These are phyloP conservation scores for Smittium mucronatum DNA, from an alignment of 371 early-diverging fungal genomes.

Conservation along the genomic window DNA sequence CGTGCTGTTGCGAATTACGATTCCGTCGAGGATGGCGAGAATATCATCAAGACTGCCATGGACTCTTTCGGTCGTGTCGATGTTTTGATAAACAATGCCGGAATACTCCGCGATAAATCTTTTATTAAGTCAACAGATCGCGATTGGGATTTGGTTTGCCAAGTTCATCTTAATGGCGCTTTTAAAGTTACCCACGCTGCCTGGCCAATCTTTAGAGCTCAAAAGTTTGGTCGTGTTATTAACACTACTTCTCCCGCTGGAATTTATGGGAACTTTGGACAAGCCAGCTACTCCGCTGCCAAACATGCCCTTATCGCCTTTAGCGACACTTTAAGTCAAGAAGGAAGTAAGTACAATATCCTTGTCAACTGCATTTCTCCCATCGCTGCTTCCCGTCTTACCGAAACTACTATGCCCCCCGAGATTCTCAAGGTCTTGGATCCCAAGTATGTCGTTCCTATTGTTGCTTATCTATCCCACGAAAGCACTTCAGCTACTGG, in stretches of 20 bases:
- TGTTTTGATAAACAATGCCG: conserved; percentile 60
- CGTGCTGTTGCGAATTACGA: conserved; percentile 94
- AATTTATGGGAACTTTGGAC: conserved; percentile 98
- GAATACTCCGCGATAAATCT: conserved; percentile 63
- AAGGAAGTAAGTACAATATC: conserved; percentile 54
- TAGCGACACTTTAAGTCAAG: conserved; percentile 55
- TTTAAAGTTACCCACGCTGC: conserved; percentile 59
- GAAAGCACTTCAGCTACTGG: conserved; percentile 42
- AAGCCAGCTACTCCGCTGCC: conserved; percentile 88
- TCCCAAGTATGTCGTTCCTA: conserved; percentile 62
- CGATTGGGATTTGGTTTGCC: conserved; percentile 59
- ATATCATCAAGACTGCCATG: conserved; percentile 91
- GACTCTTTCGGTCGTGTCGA: conserved; percentile 80
- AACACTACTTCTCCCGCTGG: conserved; percentile 88
- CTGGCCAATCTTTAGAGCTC: conserved; percentile 57
- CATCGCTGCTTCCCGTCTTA: conserved; percentile 67
- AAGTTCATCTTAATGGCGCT: conserved; percentile 55
- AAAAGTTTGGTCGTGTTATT: conserved; percentile 58
- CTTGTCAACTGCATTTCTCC: conserved; percentile 57
- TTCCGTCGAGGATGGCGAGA: conserved; percentile 90
- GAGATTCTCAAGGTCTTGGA: conserved; percentile 66
- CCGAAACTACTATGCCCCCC: conserved; percentile 60
- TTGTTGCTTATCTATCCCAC: conserved; percentile 53
- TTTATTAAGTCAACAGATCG: conserved; percentile 48
- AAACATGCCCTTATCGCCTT: conserved; percentile 59